Evolutionary conservation across 1,284 basidiomycete species (phyloP), one percentile per base, ranked within the genome.

Genomic region (Apiotrichum montevideense): DNA sequence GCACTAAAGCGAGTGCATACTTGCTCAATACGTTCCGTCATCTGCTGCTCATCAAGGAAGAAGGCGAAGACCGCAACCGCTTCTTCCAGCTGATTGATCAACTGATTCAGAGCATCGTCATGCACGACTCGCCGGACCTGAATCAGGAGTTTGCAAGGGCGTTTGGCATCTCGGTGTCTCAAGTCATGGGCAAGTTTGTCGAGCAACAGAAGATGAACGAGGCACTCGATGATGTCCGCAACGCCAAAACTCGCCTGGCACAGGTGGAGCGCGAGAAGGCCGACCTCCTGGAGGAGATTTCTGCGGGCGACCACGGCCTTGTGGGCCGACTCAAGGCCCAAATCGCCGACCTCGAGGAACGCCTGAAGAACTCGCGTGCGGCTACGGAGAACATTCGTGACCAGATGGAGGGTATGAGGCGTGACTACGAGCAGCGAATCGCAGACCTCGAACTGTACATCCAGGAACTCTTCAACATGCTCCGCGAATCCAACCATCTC

Each of bases 11-110:
- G 1, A 82, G 84, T 65, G 87, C 90, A 63, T 88, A 96, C 72
- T 88, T 98, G 71, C 79, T 96, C 50, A 90, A 90, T 33, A 87
- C 91, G 68, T 83, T 98, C 81, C 90, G 94, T 69, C 94, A 98
- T 76, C 74, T 98, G 55, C 79, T 98, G 40, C 82, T 98, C 59
- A 90, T 98, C 63, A 84, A 87, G 59, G 88, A 90, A 64, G 91
- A 97, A 58, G 90, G 88, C 3, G 86, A 88, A 37, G 82, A 86
- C 37, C 82, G 90, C 70, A 84, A 84, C 37, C 87, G 93, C 66
- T 90, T 94, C 76, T 97, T 90, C 75, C 91, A 93, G 76, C 83
- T 99, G 49, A 83, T 99, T 66, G 92, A 98, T 72, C 87, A 88
- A n/a, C 80, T 98, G 50, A 84, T 98, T 48, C 87, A 90, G 37